Percentiles rank a stretch among this genome's conserved stretches.
Conservation (phyloP, 1,284 basidiomycete genomes). For the Pholiota adiposa region DNA sequence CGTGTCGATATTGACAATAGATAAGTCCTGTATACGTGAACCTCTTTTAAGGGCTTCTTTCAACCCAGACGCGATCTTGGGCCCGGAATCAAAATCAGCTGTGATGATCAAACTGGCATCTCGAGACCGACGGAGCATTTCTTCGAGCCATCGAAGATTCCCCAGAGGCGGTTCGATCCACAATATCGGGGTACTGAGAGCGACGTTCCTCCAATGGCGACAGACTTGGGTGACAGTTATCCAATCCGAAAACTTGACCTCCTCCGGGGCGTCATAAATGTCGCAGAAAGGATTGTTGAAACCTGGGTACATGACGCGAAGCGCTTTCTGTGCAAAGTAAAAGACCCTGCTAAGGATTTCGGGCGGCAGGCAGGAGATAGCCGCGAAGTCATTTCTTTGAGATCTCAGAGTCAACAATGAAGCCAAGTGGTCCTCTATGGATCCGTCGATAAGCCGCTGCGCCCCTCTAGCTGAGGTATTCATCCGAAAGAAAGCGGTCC, state of each 20-base stretch:
- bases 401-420: constrained; percentile 6
- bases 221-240: background rate
- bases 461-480: no score
- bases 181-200: background rate
- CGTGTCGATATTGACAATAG: background rate
- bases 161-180: background rate
- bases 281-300: background rate
- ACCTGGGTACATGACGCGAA: background rate
- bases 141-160: background rate
- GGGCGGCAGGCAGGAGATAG: constrained; percentile 13
- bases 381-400: constrained; percentile 10
- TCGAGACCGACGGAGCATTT: background rate
- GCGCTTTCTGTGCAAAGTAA: background rate
- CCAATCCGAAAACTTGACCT: background rate
- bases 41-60: background rate
- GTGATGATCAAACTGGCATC: background rate
- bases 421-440: background rate
- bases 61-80: no score
- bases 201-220: background rate
- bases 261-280: no score
- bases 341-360: constrained; percentile 18
- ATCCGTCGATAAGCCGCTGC: background rate
- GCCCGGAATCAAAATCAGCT: background rate
- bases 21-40: constrained; percentile 1
- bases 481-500: no score